phyloP scores from a whole-genome alignment of 192 early-diverging fungal species.

The Podila horticola region DNA sequence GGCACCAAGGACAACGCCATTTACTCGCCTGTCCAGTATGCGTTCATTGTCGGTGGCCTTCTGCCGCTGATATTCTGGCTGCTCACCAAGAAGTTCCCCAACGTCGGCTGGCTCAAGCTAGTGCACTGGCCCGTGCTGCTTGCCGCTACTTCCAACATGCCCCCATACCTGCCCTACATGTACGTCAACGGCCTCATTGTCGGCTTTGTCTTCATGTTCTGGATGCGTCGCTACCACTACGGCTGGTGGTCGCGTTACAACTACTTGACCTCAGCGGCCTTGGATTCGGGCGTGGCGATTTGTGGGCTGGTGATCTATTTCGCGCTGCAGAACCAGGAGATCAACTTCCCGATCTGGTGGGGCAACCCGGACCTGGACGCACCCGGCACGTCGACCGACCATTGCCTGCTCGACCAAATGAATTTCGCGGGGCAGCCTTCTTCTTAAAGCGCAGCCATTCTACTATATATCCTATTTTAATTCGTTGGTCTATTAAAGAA shows the following conservation, averaged over 20 bases:
- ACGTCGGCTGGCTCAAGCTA: conserved; percentile 31
- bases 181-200: too few species aligned
- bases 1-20: conserved; percentile 24
- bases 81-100: too few species aligned
- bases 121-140: conserved; percentile 61
- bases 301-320: conserved; percentile 55
- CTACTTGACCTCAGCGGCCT: conserved; percentile 41
- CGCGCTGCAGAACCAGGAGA: conserved; percentile 16
- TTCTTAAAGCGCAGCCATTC: too few species aligned
- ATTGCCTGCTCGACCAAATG: conserved; percentile 65
- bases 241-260: too few species aligned
- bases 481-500: conserved; percentile 35
- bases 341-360: conserved; percentile 15
- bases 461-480: conserved; percentile 63
- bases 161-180: conserved; percentile 5
- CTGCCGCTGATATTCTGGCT: too few species aligned
- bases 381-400: too few species aligned
- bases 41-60: background rate
- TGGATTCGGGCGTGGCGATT: conserved; percentile 68
- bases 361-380: conserved; percentile 46
- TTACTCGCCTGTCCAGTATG: background rate
- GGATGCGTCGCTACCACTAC: too few species aligned
- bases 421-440: too few species aligned
- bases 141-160: too few species aligned
- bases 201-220: too few species aligned